Base-by-base conservation (phyloP, 768 basidiomycete species). In the Daedaleopsis sinensis region DNA sequence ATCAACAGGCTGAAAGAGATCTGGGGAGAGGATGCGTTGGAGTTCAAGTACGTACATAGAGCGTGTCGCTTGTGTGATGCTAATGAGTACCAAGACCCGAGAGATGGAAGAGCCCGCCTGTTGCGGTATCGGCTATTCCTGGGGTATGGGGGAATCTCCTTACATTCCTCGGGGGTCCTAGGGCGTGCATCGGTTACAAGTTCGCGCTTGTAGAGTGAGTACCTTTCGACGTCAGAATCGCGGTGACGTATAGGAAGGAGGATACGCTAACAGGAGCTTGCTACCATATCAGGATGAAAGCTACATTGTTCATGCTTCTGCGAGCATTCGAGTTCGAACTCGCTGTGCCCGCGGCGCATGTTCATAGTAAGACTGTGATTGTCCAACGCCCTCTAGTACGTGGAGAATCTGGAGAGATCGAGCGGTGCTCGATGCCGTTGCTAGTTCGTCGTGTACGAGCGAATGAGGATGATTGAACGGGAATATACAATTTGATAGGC, bases 161-260 rank as follows among this genome's bases (percentile, higher is more conserved):
- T 42, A 81, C 84, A 0, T 91, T 91, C 78, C 64, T 86, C 4
- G 86, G 85, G 24, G 89, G 89, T 2, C 84, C 85, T 13, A 78
- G 80, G 21, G 79, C 85, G 0, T 91, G 88, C 59, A 89, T 89
- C 36, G 87, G 88, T 0, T 89, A 83, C 68, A 80, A 84, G 6
- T 89, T 89, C 69, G 79, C 88, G 11, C 68, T 89, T 19, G 75
- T 83, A 15, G 86, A 86, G 83, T 86, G 61, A 42, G 83, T 78
- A 5, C 69, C 67, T 10, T 59, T 70, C 0, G 72, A 87, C 37
- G 86, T 67, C 87, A 27, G 80, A 83, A 0, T 89, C 89, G 76
- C 84, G 18, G 77, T 79, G 18, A 78, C 83, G 0, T 89, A 86
- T 51, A 87, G 87, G 24, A 84, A 86, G 27, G 27, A 32, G 27